Conservation (phyloP, 129 eudicot species). For the Logfia minima region DNA sequence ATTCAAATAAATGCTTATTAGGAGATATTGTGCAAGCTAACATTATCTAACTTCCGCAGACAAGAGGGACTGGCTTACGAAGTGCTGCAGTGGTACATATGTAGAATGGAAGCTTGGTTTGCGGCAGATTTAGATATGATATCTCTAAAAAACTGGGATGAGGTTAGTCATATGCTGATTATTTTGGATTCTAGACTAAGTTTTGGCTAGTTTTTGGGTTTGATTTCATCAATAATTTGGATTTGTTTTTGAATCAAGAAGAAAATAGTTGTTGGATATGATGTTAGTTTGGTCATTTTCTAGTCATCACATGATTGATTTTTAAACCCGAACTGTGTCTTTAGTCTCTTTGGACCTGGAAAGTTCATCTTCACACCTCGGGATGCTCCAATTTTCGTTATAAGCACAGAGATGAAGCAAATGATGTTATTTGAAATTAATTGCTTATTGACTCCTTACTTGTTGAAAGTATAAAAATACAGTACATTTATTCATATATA, state of each 20-base stretch:
- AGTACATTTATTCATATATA: background rate
- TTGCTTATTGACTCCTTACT: background rate
- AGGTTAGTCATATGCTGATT: constrained; percentile 47
- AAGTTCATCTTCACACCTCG: too few species aligned
- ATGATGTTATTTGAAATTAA: background rate
- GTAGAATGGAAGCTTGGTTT: constrained; percentile 99
- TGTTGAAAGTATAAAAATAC: constrained; percentile 1
- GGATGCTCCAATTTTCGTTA: too few species aligned
- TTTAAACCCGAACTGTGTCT: background rate
- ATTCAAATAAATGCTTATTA: constrained; percentile 7
- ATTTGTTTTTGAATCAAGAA: background rate
- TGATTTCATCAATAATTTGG: background rate
- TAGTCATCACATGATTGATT: background rate
- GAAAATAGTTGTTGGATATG: background rate
- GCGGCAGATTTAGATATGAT: constrained; percentile 97
- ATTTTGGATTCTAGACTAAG: background rate
- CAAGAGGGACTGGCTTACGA: constrained; percentile 90
- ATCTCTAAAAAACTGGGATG: constrained; percentile 92
- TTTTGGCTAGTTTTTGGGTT: background rate
- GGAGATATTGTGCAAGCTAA: constrained; percentile 15
- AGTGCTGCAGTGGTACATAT: constrained; percentile 94
- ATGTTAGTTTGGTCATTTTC: background rate
- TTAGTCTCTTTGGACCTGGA: background rate
- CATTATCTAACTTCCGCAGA: constrained; percentile 34
- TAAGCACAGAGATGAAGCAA: background rate